These are phyloP conservation scores for Tulasnella sp. DNA, from an alignment of 768 basidiomycete genomes.

Conservation along the genomic window DNA sequence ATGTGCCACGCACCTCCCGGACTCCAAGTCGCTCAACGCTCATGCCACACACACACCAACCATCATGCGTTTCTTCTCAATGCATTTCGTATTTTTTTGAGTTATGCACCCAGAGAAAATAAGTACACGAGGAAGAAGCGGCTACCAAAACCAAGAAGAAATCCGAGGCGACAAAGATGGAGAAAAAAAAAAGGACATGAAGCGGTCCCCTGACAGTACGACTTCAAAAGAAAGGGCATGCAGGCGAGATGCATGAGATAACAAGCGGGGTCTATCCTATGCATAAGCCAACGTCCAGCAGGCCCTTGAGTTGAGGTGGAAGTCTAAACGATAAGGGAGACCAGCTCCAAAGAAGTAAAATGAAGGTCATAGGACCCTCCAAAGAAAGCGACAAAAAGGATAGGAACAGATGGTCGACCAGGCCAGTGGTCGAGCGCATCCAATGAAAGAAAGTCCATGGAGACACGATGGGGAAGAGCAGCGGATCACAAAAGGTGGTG, in stretches of 20 bases:
- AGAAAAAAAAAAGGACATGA: neutral
- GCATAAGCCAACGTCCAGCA: neutral
- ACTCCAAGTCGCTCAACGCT: too few relatives aligned
- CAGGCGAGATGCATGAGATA: neutral
- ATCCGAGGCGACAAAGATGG: too few relatives aligned
- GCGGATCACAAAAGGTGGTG: neutral
- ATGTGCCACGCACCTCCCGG: too few relatives aligned
- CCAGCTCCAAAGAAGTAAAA: neutral
- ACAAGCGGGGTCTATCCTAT: neutral
- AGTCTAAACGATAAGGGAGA: neutral
- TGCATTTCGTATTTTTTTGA: neutral
- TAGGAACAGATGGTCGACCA: neutral
- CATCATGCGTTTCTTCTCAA: neutral
- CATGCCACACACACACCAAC: too few relatives aligned
- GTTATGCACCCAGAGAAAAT: neutral
- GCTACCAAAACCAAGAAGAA: neutral
- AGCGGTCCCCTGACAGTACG: neutral
- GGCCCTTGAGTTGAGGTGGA: neutral
- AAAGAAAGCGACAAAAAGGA: neutral
- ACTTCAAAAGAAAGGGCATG: neutral
- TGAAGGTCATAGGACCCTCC: neutral
- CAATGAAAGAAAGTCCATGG: neutral
- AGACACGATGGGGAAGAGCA: neutral
- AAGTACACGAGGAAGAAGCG: neutral
- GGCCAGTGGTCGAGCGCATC: neutral